Evolutionary conservation across 768 basidiomycete genomes (phyloP).

Genomic region (Xerocomus potaroensis): DNA sequence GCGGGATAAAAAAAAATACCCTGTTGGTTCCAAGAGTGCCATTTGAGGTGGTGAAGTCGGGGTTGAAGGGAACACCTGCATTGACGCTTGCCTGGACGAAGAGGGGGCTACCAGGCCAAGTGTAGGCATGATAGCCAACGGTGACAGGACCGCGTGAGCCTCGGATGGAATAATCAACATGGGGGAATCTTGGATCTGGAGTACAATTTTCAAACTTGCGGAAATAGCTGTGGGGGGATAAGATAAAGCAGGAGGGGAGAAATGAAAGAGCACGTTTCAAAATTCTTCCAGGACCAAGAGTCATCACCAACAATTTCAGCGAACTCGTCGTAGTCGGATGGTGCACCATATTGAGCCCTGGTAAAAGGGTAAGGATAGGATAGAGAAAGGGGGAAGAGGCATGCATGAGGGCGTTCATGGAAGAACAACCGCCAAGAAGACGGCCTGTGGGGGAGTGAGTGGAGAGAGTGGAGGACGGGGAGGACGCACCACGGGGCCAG

Average conservation of each 20-base stretch:
- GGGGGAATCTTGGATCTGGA: constrained; percentile 46
- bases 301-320: constrained; percentile 48
- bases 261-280: constrained; percentile 40
- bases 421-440: constrained; percentile 69
- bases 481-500: constrained; percentile 60
- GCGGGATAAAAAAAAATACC: constrained; percentile 34
- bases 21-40: constrained; percentile 62
- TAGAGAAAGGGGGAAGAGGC: not conserved
- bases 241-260: not conserved
- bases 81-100: constrained; percentile 54
- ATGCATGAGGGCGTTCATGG: constrained; percentile 58
- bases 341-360: constrained; percentile 57
- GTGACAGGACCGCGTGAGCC: constrained; percentile 55
- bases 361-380: constrained; percentile 5
- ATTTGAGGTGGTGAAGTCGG: constrained; percentile 52
- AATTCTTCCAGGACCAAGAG: constrained; percentile 52
- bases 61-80: constrained; percentile 46
- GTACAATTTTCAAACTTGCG: constrained; percentile 61
- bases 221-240: constrained; percentile 50
- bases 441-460: constrained; percentile 42
- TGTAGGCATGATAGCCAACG: constrained; percentile 52
- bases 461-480: not conserved
- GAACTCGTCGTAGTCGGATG: constrained; percentile 69
- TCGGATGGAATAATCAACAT: constrained; percentile 42
- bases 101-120: constrained; percentile 41